Evolutionary conservation across 2,329 filamentous ascomycete species (phyloP), one percentile per base, ranked within the genome.

Genomic region (Fusarium torreyae): DNA sequence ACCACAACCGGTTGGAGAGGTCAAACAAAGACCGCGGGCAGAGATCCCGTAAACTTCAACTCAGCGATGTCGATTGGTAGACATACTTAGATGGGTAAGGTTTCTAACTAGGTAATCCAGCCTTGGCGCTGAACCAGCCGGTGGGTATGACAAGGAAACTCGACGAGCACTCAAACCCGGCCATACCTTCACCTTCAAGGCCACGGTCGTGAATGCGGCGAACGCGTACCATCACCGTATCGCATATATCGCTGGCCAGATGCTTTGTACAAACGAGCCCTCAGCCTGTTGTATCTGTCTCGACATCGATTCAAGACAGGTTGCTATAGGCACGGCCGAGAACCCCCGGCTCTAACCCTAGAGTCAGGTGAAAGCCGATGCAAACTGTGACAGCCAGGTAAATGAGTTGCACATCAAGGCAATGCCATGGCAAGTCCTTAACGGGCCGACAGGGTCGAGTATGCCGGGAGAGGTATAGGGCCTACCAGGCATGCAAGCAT

Each of bases 21-120:
- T 78, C 82, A 50, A 82, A 81, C 75, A 87, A 86, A 71, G 91
- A 91, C 71, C 90, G 92, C 57, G 88, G 91, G 63, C 94, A 97
- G 79, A 91, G 94, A 69, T 90, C 92, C 61, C 89, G 96, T 75
- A 97, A 97, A 81, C 85, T 99, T 64, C 95, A 98, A 79, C 88
- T 98, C 63, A 97, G 94, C 81, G 96, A 99, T 81, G 93, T 99
- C 79, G 95, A 99, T 81, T 99, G 96, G 96, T 98, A 95, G 75
- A 58, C 24, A 58, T 45, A 39, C 33, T n/a, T 26, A 18, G 22
- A 60, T 26, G 40, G 63, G 63, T 68, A 65, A 70, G 63, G 50
- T 42, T 65, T 50, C 54, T 51, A 52, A 71, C 56, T 63, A 62
- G 58, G 34, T 28, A 42, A 66, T 50, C 38, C 49, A 71, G 59